A percentile compares a stretch with the other conserved stretches of the same genome.
These are phyloP conservation scores for Mortierella antarctica DNA, from an alignment of 192 early-diverging fungal species.

Conservation along the genomic window DNA sequence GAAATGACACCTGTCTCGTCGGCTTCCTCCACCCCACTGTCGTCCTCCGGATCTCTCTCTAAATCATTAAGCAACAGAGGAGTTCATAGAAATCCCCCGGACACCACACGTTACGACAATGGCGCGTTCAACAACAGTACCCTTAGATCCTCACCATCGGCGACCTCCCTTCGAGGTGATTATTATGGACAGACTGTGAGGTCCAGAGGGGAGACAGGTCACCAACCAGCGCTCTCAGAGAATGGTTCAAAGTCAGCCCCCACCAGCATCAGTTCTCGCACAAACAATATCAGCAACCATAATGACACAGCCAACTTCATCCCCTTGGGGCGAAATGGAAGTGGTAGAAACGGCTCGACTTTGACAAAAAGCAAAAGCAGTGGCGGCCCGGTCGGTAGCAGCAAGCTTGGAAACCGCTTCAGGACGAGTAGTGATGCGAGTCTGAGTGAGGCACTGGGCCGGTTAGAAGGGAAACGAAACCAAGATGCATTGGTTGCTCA, in stretches of 20 bases:
- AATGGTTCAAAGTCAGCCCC: background rate
- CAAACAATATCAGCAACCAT: background rate
- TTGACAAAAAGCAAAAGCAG: background rate
- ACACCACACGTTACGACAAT: constrained; percentile 1
- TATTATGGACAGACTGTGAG: constrained; percentile 16
- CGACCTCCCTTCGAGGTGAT: constrained; percentile 2
- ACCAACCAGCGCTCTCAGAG: constrained; percentile 15
- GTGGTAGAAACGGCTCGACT: too few species aligned
- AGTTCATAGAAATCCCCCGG: background rate
- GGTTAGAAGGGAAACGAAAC: constrained; percentile 43
- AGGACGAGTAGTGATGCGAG: constrained; percentile 47
- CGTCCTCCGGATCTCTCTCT: constrained; percentile 2
- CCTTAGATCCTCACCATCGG: background rate
- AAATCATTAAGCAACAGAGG: background rate
- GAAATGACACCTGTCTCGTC: constrained; percentile 15
- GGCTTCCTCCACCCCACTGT: background rate
- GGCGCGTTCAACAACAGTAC: background rate
- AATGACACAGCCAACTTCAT: background rate
- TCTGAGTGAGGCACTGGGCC: constrained; percentile 38
- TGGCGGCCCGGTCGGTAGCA: background rate
- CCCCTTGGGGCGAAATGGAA: too few species aligned
- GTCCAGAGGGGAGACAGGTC: constrained; percentile 5
- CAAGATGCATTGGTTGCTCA: constrained; percentile 31
- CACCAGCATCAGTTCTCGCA: background rate
- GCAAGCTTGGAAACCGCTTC: constrained; percentile 22